Conservation (phyloP, 495 filamentous ascomycete species). For the Neurospora sp. region DNA sequence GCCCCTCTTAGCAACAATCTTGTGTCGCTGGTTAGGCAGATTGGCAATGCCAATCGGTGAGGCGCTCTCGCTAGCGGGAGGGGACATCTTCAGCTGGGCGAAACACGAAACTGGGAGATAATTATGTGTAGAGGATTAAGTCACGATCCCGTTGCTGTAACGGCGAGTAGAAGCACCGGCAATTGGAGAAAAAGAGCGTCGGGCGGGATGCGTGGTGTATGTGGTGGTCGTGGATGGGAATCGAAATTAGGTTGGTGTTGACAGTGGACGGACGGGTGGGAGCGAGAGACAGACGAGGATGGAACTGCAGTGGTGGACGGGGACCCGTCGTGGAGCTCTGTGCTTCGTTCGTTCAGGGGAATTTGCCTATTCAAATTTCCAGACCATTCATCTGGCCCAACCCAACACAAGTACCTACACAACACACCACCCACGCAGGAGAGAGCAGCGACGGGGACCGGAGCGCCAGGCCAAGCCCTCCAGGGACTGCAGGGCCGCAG, state of each 20-base stretch:
- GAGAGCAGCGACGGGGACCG: conserved; percentile 8
- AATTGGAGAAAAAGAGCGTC: conserved; percentile 11
- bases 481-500: conserved; percentile 1
- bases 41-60: conserved; percentile 99
- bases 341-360: conserved; percentile 26
- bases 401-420: not conserved
- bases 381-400: conserved; percentile 6
- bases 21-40: conserved; percentile 96
- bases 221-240: not conserved
- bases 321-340: conserved; percentile 14
- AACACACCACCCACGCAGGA: not conserved
- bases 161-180: conserved; percentile 4
- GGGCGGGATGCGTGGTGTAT: not conserved
- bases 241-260: conserved; percentile 17
- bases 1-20: conserved; percentile 98
- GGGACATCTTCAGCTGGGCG: conserved; percentile 50
- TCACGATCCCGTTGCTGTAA: conserved; percentile 8
- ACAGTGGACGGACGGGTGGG: conserved; percentile 11
- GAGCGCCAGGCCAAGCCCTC: conserved; percentile 11
- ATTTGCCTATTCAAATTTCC: conserved; percentile 32
- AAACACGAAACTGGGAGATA: conserved; percentile 4
- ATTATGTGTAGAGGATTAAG: conserved; percentile 3
- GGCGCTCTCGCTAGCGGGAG: conserved; percentile 68
- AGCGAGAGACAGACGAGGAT: conserved; percentile 8
- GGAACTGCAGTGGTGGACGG: not conserved